phyloP scores from a whole-genome alignment of 1,139 yeast species.

The Hansenula sp. region DNA sequence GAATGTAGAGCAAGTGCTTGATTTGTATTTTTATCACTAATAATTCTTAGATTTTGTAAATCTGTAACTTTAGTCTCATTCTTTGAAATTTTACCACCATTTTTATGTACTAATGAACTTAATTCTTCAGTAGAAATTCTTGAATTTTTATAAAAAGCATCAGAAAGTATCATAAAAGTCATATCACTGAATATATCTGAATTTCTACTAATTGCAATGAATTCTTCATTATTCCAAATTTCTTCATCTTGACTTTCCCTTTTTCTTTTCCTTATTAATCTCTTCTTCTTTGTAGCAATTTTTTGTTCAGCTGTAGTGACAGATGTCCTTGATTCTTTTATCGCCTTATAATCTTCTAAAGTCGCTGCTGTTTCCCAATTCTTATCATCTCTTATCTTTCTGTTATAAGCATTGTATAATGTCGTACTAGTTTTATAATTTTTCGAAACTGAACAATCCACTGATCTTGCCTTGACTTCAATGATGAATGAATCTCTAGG shows the following conservation, averaged over 20 bases:
- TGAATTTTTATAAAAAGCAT: slow-evolving; percentile 27
- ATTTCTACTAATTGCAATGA: slow-evolving; percentile 7
- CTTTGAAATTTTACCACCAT: slow-evolving; percentile 46
- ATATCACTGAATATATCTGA: slow-evolving; percentile 29
- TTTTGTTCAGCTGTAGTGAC: slow-evolving; percentile 13
- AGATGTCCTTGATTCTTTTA: slow-evolving; percentile 26
- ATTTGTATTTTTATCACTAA: slow-evolving; percentile 48
- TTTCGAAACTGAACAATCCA: slow-evolving; percentile 43
- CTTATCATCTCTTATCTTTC: slow-evolving; percentile 67
- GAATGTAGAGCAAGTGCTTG: slow-evolving; percentile 39
- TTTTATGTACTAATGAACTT: slow-evolving; percentile 32
- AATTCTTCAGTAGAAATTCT: slow-evolving; percentile 34
- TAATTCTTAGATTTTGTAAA: slow-evolving; percentile 22
- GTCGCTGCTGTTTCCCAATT: slow-evolving; percentile 53
- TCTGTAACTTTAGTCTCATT: slow-evolving; percentile 17
- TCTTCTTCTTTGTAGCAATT: slow-evolving; percentile 16
- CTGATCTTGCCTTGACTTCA: slow-evolving; percentile 81
- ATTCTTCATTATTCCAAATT: slow-evolving; percentile 12
- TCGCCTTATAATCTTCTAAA: slow-evolving; percentile 44
- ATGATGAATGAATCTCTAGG: slow-evolving; percentile 75
- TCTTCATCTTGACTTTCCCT: slow-evolving; percentile 18
- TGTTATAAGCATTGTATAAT: slow-evolving; percentile 71
- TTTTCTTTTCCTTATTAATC: slow-evolving; percentile 8
- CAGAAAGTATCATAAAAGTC: slow-evolving; percentile 40
- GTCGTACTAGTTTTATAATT: slow-evolving; percentile 67